phyloP scores from a whole-genome alignment of 2,329 filamentous ascomycete genomes.

The Alternaria sp. region DNA sequence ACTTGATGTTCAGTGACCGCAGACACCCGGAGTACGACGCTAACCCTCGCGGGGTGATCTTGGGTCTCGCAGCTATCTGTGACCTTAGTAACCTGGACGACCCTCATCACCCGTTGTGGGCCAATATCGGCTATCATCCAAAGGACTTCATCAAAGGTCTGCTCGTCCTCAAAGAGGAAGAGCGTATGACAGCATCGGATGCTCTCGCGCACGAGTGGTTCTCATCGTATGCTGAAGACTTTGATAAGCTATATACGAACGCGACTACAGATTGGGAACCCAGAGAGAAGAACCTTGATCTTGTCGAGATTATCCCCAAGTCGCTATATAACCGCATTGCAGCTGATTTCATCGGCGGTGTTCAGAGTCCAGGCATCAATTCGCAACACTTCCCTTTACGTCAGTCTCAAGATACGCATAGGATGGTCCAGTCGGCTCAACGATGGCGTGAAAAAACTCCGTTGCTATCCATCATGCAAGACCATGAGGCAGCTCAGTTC shows the following conservation, averaged over 20 bases:
- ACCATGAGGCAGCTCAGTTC: conserved; percentile 12
- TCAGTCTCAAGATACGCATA: not conserved
- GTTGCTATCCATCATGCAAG: conserved; percentile 23
- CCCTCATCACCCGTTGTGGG: conserved; percentile 52
- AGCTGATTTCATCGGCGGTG: not conserved
- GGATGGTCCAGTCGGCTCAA: conserved; percentile 15
- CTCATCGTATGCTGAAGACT: conserved; percentile 55
- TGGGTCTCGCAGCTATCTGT: conserved; percentile 48
- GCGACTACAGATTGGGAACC: conserved; percentile 61
- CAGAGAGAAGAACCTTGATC: conserved; percentile 34
- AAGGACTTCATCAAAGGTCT: conserved; percentile 64
- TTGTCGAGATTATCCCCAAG: conserved; percentile 40
- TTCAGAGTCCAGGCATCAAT: not conserved
- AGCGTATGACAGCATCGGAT: conserved; percentile 62
- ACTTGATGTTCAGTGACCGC: conserved; percentile 56
- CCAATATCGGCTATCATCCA: conserved; percentile 52
- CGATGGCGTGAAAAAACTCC: conserved; percentile 19
- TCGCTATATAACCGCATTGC: not conserved
- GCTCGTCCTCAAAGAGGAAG: conserved; percentile 58
- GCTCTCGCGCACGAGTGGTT: conserved; percentile 66
- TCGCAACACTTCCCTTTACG: conserved; percentile 5
- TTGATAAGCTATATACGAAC: conserved; percentile 60
- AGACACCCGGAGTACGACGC: conserved; percentile 37
- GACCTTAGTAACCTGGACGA: conserved; percentile 57
- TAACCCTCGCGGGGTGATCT: conserved; percentile 38